Evolutionary conservation across 768 basidiomycete species (phyloP).

Genomic region (Wakefieldia striispora): DNA sequence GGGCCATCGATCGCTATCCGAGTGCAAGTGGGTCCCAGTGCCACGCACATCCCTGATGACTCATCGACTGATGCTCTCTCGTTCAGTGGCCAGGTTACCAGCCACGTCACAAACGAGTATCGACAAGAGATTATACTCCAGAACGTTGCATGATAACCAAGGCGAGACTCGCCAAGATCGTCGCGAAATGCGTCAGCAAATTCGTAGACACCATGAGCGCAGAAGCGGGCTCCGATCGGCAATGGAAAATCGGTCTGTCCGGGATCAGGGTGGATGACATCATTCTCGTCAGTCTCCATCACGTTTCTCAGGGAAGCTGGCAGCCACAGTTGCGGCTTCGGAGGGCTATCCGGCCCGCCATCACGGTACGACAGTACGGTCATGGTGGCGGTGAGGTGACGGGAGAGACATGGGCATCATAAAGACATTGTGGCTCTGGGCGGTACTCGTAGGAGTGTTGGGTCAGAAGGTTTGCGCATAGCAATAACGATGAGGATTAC

Average conservation of each 20-base stretch:
- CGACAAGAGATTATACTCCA: constrained; percentile 67
- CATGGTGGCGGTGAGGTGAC: not conserved
- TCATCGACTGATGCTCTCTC: not conserved
- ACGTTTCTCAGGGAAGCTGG: constrained; percentile 78
- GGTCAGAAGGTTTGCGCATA: too few species aligned
- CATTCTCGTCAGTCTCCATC: constrained; percentile 70
- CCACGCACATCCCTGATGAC: not conserved
- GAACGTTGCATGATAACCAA: constrained; percentile 67
- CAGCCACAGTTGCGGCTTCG: constrained; percentile 65
- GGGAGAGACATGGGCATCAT: too few species aligned
- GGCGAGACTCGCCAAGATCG: constrained; percentile 65
- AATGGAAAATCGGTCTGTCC: constrained; percentile 16
- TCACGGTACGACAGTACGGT: not conserved
- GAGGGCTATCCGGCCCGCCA: not conserved
- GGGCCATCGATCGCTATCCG: constrained; percentile 74
- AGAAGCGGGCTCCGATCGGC: not conserved
- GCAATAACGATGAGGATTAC: too few species aligned
- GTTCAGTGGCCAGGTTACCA: constrained; percentile 72
- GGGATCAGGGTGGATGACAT: constrained; percentile 10
- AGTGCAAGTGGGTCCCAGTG: constrained; percentile 47
- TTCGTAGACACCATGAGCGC: constrained; percentile 7
- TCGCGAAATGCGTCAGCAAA: constrained; percentile 56
- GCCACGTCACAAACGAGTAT: constrained; percentile 68
- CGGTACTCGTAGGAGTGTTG: too few species aligned
- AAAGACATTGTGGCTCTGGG: too few species aligned